Evolutionary conservation across 495 filamentous ascomycete species (phyloP).

Genomic region (Cairneyella variabilis): DNA sequence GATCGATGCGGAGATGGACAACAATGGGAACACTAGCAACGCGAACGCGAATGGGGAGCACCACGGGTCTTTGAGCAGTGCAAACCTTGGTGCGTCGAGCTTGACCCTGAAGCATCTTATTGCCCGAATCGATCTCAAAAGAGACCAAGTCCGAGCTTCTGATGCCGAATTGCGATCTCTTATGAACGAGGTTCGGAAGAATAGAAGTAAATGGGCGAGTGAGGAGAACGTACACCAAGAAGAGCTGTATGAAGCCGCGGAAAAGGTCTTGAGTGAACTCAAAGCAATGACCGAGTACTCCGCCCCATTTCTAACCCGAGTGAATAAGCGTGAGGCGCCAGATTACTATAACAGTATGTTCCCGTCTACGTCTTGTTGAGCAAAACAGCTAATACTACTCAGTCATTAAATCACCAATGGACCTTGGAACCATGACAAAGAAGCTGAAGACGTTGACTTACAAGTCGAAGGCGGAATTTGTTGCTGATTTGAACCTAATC

Average conservation of each 20-base stretch:
- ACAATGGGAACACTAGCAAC: slow-evolving; percentile 49
- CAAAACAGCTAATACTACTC: slow-evolving; percentile 11
- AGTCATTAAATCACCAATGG: slow-evolving; percentile 98
- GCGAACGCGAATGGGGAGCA: slow-evolving; percentile 39
- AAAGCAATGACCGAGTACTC: slow-evolving; percentile 97
- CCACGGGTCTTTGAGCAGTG: slow-evolving; percentile 84
- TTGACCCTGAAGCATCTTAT: slow-evolving; percentile 95
- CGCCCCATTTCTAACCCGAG: slow-evolving; percentile 82
- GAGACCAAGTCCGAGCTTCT: slow-evolving; percentile 80
- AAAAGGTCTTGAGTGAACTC: slow-evolving; percentile 93
- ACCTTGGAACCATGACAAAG: slow-evolving; percentile 96
- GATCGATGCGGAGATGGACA: slow-evolving; percentile 89
- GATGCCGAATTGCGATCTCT: slow-evolving; percentile 87
- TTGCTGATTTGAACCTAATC: slow-evolving; percentile 87
- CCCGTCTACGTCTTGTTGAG: background rate
- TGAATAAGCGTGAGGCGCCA: slow-evolving; percentile 94
- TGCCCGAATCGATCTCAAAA: slow-evolving; percentile 86
- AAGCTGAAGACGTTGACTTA: slow-evolving; percentile 85
- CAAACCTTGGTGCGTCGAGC: slow-evolving; percentile 95
- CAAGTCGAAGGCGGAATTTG: slow-evolving; percentile 93
- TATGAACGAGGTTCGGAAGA: slow-evolving; percentile 96
- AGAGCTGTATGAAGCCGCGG: slow-evolving; percentile 92
- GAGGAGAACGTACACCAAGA: slow-evolving; percentile 97
- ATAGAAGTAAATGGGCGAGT: slow-evolving; percentile 97
- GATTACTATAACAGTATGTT: slow-evolving; percentile 85